Conservation (phyloP, 495 filamentous ascomycete genomes). For the Neurospora africana region DNA sequence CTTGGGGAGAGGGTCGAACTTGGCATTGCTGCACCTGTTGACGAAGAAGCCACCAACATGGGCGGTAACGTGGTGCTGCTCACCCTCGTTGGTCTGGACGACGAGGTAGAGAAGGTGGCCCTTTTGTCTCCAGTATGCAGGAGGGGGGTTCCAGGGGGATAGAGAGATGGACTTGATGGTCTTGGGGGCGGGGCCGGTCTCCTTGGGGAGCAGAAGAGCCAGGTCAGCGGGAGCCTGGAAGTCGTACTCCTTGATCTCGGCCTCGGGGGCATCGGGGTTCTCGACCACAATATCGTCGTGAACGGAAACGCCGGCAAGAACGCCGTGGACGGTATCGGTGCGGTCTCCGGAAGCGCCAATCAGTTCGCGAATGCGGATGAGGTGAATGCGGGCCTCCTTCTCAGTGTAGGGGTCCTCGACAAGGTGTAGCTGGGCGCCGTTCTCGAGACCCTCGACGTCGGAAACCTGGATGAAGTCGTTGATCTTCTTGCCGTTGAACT, state of each 20-base stretch:
- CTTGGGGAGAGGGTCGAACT: constrained; percentile 85
- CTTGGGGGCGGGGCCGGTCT: constrained; percentile 60
- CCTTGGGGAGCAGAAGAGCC: constrained; percentile 57
- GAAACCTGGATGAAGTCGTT: constrained; percentile 94
- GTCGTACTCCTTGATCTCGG: constrained; percentile 59
- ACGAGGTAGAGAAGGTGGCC: constrained; percentile 91
- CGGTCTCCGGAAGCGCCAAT: constrained; percentile 85
- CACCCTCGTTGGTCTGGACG: constrained; percentile 80
- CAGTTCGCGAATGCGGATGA: constrained; percentile 80
- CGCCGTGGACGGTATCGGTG: constrained; percentile 77
- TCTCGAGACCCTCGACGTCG: constrained; percentile 69
- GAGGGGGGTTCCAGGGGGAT: constrained; percentile 93
- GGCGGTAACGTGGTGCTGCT: constrained; percentile 85
- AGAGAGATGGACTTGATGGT: constrained; percentile 80
- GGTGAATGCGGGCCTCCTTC: constrained; percentile 92
- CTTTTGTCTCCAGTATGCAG: constrained; percentile 77
- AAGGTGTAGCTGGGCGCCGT: constrained; percentile 64
- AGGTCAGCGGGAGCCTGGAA: constrained; percentile 57
- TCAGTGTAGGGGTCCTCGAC: constrained; percentile 97
- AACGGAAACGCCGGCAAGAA: constrained; percentile 76
- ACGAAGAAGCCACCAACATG: constrained; percentile 93
- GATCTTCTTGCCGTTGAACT: constrained; percentile 71
- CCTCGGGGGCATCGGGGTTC: constrained; percentile 16
- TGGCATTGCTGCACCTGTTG: constrained; percentile 80
- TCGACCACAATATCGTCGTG: constrained; percentile 60